Base-by-base conservation (phyloP, 148 eudicot species). In the Heliamphora exappendiculata region DNA sequence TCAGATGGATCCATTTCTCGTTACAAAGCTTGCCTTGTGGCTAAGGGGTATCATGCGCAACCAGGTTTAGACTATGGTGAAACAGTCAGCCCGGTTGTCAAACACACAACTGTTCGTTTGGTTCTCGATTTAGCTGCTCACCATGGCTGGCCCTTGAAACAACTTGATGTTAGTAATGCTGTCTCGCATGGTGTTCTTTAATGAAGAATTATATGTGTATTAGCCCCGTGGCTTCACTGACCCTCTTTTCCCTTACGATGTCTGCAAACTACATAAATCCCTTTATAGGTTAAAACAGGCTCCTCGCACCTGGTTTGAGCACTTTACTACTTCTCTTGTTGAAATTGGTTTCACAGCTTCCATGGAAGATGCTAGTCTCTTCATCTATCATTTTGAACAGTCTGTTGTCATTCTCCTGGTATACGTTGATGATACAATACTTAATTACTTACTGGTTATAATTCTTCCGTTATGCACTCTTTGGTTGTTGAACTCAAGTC, bases 41-140 rank as follows among this genome's bases (percentile, higher is more conserved):
- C 76, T 19, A 74, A 74, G n/a, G 53, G 76, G 0, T 74, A 58
- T 28, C 54, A 74, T 51, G 67, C 59, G 42, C 39, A 37, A 14
- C 37, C 54, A 6, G 55, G 39, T 5, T 5, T 74, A 39, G 51
- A 74, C 41, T 73, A 54, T 9, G 1, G 7, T n/a, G 55, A 41
- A 0, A 74, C 76, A 3, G 39, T 58, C 17, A 74, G 67, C 5
- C 67, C 39, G 3, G 39, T 74, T 0, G 10, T 74, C 7, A 74
- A 58, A 28, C 67, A 22, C 0, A 24, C 54, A 0, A 74, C 55
- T 3, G 42, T 58, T 24, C 68, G 12, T 7, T 20, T 41, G 16
- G 76, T 41, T 13, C 36, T 55, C 2, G 4, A 7, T 11, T 14
- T 73, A n/a, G 76, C 34, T 7, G 1, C 41, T 0, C 1, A 14